These are phyloP conservation scores for Ascochyta rabiei DNA, from an alignment of 2,329 filamentous ascomycete species.

Conservation along the genomic window DNA sequence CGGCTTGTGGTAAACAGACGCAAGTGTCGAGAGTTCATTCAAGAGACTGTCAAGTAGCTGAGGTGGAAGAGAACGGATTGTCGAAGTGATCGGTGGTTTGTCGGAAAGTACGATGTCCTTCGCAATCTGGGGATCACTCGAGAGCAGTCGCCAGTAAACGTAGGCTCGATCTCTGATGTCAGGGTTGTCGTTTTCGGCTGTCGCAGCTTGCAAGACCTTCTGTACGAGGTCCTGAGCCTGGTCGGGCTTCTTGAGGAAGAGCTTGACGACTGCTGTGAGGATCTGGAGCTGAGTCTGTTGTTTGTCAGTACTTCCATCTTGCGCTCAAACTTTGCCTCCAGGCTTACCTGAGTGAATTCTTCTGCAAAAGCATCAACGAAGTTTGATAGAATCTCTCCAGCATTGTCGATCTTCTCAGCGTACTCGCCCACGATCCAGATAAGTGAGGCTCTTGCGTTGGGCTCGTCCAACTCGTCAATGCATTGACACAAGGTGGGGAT, in stretches of 20 bases:
- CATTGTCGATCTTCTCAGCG: constrained; percentile 98
- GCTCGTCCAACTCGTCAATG: constrained; percentile 96
- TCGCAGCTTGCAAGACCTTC: constrained; percentile 90
- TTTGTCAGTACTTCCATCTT: constrained; percentile 38
- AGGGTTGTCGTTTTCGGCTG: constrained; percentile 94
- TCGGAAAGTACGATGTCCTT: constrained; percentile 94
- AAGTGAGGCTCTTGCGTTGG: constrained; percentile 83
- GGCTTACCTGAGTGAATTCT: constrained; percentile 86
- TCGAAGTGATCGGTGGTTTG: constrained; percentile 92
- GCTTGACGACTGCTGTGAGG: constrained; percentile 92
- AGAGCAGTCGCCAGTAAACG: constrained; percentile 96
- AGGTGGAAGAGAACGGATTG: constrained; percentile 86
- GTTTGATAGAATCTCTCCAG: constrained; percentile 87
- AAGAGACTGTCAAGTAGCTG: constrained; percentile 88
- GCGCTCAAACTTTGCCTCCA: too few species aligned
- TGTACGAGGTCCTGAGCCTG: constrained; percentile 90
- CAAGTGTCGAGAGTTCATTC: constrained; percentile 87
- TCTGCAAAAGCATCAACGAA: constrained; percentile 96
- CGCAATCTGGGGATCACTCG: constrained; percentile 86
- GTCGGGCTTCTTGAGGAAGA: constrained; percentile 96
- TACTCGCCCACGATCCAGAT: constrained; percentile 99
- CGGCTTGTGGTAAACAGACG: constrained; percentile 98
- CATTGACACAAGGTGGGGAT: constrained; percentile 96
- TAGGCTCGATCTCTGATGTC: constrained; percentile 97
- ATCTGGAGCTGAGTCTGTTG: constrained; percentile 93